phyloP scores from a whole-genome alignment of 1,284 basidiomycete genomes.

The Rhodotorula sp. region DNA sequence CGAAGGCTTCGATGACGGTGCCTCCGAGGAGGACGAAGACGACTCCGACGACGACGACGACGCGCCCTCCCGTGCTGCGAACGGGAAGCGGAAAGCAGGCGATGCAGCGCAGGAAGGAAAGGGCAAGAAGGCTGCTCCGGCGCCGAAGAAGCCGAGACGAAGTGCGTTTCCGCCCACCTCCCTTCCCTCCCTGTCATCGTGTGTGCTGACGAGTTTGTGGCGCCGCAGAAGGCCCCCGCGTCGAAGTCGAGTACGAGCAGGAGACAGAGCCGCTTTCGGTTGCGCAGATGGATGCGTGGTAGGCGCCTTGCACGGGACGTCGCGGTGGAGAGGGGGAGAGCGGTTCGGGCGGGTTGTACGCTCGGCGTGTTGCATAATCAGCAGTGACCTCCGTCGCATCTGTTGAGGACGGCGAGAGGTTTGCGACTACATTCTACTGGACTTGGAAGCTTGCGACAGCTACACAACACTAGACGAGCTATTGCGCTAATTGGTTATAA shows the following conservation, averaged over 20 bases:
- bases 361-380: too few relatives aligned
- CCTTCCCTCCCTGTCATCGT: neutral
- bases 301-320: neutral
- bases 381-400: too few relatives aligned
- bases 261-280: slow-evolving; percentile 62
- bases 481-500: too few relatives aligned
- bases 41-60: slow-evolving; percentile 51
- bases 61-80: slow-evolving; percentile 51
- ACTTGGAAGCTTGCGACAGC: too few relatives aligned
- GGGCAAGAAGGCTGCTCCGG: slow-evolving; percentile 50
- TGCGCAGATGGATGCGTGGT: slow-evolving; percentile 30
- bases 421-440: too few relatives aligned
- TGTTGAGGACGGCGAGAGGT: too few relatives aligned
- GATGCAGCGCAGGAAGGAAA: slow-evolving; percentile 4
- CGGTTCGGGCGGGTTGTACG: neutral
- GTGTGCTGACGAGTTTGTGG: neutral
- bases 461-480: too few relatives aligned
- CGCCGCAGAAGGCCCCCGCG: slow-evolving; percentile 64
- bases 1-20: slow-evolving; percentile 31
- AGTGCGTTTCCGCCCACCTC: slow-evolving; percentile 4
- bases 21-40: slow-evolving; percentile 28
- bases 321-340: too few relatives aligned
- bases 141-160: slow-evolving; percentile 23
- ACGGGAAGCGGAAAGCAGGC: slow-evolving; percentile 59
- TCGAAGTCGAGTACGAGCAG: slow-evolving; percentile 93